Evolutionary conservation across 495 filamentous ascomycete genomes (phyloP), one percentile per base, ranked within the genome.

Genomic region (Ascobolus immersus): DNA sequence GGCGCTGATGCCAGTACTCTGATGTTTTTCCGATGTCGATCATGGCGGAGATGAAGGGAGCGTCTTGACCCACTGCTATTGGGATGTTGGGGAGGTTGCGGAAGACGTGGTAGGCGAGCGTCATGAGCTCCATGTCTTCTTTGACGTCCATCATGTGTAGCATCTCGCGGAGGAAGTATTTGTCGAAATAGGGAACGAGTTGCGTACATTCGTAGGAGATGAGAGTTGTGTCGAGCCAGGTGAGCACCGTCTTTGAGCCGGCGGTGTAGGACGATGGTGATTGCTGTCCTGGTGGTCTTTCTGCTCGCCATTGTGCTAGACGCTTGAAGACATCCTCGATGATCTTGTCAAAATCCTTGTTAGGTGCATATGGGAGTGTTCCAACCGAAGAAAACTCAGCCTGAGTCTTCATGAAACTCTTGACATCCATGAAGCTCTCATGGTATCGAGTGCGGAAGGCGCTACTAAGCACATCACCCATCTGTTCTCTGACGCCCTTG

Each of bases 91-190:
- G 79, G 3, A 99, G 59, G 49, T 99, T 84, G 17, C 86, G 72
- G 58, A 92, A 99, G 19, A 99, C 86, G 48, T 91, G 81, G 48
- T 99, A 99, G 9, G 86, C 82, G 15, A 93, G 64, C 7, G 73
- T 73, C 60, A 91, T 84, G 7, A 99, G 66, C 51, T 99, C 86
- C 4, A 77, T 81, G 47, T 99, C 86, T 54, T 99, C 86, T 52
- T 92, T 93, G 41, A 99, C 77, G 50, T 99, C 86, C 86, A 99
- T 99, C 86, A 99, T 99, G 55, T 94, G 81, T 28, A 99, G 57
- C 30, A 94, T 66, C 51, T 91, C 72, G 25, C 78, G 77, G 40
- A 89, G 80, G 42, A 94, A 81, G 5, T 76, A 60, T 32, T 77
- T 63, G 1, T 79, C 76, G 59, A 94, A 92, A 67, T 91, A 94